phyloP scores from a whole-genome alignment of 108 stramenopile species.

The Tribonema minus region DNA sequence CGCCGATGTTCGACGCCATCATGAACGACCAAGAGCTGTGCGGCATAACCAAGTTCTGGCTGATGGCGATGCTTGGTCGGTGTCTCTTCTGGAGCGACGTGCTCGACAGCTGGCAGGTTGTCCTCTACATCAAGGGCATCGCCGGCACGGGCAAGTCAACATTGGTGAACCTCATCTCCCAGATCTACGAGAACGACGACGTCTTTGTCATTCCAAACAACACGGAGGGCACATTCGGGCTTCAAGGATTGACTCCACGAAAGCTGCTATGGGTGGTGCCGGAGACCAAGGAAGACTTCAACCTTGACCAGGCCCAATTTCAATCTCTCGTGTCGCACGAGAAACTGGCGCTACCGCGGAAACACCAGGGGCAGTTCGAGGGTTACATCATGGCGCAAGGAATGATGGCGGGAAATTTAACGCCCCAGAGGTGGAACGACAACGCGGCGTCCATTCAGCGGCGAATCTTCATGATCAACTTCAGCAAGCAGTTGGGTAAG shows the following conservation, averaged over 20 bases:
- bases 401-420: constrained; percentile 3
- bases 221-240: not conserved
- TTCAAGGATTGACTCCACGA: not conserved
- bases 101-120: constrained; percentile 11
- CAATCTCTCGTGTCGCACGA: constrained; percentile 2
- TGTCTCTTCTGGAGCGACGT: not conserved
- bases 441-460: not conserved
- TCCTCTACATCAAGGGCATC: constrained; percentile 6
- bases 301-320: constrained; percentile 13
- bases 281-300: constrained; percentile 4
- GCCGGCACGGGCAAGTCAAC: constrained; percentile 16
- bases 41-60: not conserved
- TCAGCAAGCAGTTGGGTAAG: not conserved
- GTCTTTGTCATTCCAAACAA: constrained; percentile 4
- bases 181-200: constrained; percentile 1
- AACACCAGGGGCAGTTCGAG: not conserved
- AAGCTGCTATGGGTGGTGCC: constrained; percentile 8
- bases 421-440: not conserved
- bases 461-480: not conserved
- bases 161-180: not conserved
- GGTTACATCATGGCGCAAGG: not conserved
- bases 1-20: constrained; percentile 4
- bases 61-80: not conserved
- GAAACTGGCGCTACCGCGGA: not conserved
- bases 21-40: not conserved